Conservation (phyloP, 1,284 basidiomycete genomes). For the Boletus sp. region DNA sequence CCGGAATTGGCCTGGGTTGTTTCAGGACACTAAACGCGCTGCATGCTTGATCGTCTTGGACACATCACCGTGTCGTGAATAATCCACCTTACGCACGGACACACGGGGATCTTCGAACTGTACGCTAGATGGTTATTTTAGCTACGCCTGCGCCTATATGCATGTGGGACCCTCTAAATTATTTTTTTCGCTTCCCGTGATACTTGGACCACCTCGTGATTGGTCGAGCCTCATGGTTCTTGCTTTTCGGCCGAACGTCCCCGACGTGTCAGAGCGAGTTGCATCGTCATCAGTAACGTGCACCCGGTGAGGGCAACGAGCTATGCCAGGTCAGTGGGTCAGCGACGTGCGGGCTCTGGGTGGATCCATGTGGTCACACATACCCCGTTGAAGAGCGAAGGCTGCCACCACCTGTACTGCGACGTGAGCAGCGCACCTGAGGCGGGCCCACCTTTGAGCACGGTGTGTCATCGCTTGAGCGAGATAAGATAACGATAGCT, state of each 20-base stretch:
- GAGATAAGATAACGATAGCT: neutral
- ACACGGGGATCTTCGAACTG: neutral
- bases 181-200: too few relatives aligned
- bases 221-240: neutral
- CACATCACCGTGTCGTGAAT: neutral
- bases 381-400: constrained; percentile 28
- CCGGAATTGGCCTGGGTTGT: constrained; percentile 49
- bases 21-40: constrained; percentile 56
- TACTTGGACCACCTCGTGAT: neutral
- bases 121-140: neutral
- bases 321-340: constrained; percentile 10
- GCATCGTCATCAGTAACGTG: constrained; percentile 15
- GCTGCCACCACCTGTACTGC: constrained; percentile 29
- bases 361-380: neutral
- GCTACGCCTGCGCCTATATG: neutral
- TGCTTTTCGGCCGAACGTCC: neutral
- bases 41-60: constrained; percentile 16
- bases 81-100: neutral
- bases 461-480: neutral
- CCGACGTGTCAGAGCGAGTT: constrained; percentile 13
- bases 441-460: constrained; percentile 24
- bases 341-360: neutral
- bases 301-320: constrained; percentile 14
- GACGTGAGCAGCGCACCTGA: constrained; percentile 27
- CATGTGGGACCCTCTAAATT: neutral